A percentile compares a stretch with the other conserved stretches of the same genome.
phyloP scores from a whole-genome alignment of 768 basidiomycete species.

The Rhizopogon vesiculosus region DNA sequence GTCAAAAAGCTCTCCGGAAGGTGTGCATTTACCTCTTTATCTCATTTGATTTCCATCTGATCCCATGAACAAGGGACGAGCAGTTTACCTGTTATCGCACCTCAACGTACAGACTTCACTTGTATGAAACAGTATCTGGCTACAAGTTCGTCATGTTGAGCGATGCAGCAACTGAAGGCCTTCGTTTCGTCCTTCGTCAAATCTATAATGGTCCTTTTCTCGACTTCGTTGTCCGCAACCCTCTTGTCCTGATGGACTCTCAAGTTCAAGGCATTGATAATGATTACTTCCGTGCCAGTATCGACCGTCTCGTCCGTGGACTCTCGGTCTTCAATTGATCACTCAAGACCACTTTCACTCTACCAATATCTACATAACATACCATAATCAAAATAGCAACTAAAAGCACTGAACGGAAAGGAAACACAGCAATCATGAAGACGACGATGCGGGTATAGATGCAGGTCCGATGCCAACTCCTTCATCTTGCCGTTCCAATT shows the following conservation, averaged over 20 bases:
- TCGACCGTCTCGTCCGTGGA: conserved; percentile 71
- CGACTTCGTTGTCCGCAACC: conserved; percentile 92
- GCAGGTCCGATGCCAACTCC: conserved; percentile 6
- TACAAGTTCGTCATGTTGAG: conserved; percentile 96
- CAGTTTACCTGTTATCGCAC: conserved; percentile 89
- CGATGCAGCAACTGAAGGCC: conserved; percentile 78
- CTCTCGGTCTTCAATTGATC: conserved; percentile 38
- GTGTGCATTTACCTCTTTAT: conserved; percentile 34
- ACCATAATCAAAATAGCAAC: conserved; percentile 5
- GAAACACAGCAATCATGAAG: conserved; percentile 8
- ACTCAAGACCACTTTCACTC: background rate
- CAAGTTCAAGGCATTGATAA: conserved; percentile 85
- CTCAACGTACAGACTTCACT: conserved; percentile 87
- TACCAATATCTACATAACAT: conserved; percentile 14
- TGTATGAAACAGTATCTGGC: conserved; percentile 86
- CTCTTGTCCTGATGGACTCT: conserved; percentile 81
- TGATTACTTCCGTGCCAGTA: conserved; percentile 79
- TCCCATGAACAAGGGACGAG: conserved; percentile 61
- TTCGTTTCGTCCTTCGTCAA: conserved; percentile 79
- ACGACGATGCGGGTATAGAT: background rate
- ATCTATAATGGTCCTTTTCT: conserved; percentile 93
- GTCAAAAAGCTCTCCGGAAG: conserved; percentile 87
- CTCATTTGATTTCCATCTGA: background rate
- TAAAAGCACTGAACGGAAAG: conserved; percentile 7
- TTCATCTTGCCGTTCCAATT: conserved; percentile 60